A percentile compares a stretch with the other conserved stretches of the same genome.
Conservation (phyloP, 148 eudicot genomes). For the Selenicereus undatus region DNA sequence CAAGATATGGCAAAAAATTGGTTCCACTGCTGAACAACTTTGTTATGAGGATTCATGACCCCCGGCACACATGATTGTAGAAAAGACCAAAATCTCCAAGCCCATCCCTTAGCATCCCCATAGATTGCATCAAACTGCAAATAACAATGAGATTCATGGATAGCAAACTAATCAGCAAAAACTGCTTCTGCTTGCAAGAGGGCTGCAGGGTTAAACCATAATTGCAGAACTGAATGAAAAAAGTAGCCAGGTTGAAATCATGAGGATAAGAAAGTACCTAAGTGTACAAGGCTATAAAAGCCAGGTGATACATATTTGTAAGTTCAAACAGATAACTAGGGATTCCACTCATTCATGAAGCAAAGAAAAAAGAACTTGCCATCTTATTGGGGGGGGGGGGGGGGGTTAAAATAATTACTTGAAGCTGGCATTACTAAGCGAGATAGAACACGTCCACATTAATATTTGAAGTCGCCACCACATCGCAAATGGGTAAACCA, state of each 20-base stretch:
- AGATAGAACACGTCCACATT: not conserved
- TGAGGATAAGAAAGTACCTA: not conserved
- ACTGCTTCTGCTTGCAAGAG: too few species aligned
- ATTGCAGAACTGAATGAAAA: too few species aligned
- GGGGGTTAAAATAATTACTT: too few species aligned
- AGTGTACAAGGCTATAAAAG: not conserved
- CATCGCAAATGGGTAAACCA: too few species aligned
- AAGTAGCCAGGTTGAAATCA: too few species aligned
- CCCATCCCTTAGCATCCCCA: slow-evolving; percentile 84
- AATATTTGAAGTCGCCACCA: too few species aligned
- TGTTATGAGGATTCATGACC: slow-evolving; percentile 77
- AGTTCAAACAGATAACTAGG: not conserved
- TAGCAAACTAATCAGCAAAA: too few species aligned
- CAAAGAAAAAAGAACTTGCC: not conserved
- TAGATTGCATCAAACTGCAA: slow-evolving; percentile 52
- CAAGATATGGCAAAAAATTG: slow-evolving; percentile 66
- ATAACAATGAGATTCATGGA: slow-evolving; percentile 7
- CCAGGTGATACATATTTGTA: not conserved
- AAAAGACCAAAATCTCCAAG: slow-evolving; percentile 42
- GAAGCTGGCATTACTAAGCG: not conserved
- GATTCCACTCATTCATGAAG: too few species aligned
- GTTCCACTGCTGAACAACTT: slow-evolving; percentile 66
- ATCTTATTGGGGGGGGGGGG: not conserved
- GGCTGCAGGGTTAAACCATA: not conserved
- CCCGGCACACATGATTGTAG: slow-evolving; percentile 44